Base-by-base conservation (phyloP, 306 rosid species). In the Glycyrrhiza uralensis region DNA sequence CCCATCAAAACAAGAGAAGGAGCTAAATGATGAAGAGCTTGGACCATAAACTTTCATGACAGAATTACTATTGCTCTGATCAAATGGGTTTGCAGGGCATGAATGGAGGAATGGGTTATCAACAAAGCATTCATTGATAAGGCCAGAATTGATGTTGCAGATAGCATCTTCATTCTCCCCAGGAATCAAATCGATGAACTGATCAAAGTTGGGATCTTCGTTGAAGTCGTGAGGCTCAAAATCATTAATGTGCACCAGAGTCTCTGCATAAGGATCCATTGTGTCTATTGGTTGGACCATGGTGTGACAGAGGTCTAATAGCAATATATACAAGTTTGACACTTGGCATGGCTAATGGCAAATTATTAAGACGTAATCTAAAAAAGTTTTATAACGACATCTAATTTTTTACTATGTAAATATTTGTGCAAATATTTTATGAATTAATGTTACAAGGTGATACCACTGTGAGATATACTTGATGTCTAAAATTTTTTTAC, bases 201-300 rank as follows among this genome's bases (percentile, higher is more conserved):
- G 90, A 75, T 83, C 84, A 66, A 86, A 80, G 80, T 78, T 84
- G n/a, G 88, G 56, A 29, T 87, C 83, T 3, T 75, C 89, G 7
- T 69, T 71, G 74, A 86, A 89, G 72, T 85, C 86, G 2, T 83
- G 85, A 0, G 83, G 45, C 83, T 84, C 89, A 30, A 78, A 84
- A 22, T 79, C 79, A 32, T 75, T 62, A 47, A 81, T 64, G 60
- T 57, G 51, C 15, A 38, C 35, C 28, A 49, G 52, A 10, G 78
- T 56, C 39, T 78, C 74, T 51, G 55, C 80, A 57, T 45, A 20
- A 51, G 62, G 33, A 58, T 82, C 76, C 76, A 74, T 82, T 28
- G 63, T 24, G 63, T 46, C 26, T 13, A 56, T 65, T 65, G 41
- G 72, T 64, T 69, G 6, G 61, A 52, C 57, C 56, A 14, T 67